Percentiles rank a stretch among this genome's conserved stretches.
Evolutionary conservation across 495 filamentous ascomycete species (phyloP).

Genomic region (Aspergillus baeticus): DNA sequence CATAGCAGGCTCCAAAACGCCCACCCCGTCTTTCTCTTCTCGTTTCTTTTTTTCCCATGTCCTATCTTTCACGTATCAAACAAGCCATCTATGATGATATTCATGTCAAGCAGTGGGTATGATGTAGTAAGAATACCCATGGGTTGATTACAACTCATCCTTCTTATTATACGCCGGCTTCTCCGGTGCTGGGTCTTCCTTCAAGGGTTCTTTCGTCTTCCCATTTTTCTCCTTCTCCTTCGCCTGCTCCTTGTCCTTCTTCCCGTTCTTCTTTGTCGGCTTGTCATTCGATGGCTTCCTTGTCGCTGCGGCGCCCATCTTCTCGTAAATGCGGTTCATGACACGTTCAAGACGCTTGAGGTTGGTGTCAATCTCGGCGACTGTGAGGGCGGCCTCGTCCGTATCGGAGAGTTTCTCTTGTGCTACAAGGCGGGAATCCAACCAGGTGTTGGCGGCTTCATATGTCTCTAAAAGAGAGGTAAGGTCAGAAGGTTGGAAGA

Average conservation of each 20-base stretch:
- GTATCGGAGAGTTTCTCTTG: constrained; percentile 67
- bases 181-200: constrained; percentile 24
- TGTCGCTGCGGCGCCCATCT: constrained; percentile 39
- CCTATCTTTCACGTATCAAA: neutral
- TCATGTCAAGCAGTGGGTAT: too few relatives aligned
- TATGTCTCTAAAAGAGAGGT: constrained; percentile 37
- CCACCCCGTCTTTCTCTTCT: neutral
- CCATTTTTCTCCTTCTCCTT: constrained; percentile 27
- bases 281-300: constrained; percentile 29
- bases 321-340: constrained; percentile 66
- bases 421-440: constrained; percentile 60
- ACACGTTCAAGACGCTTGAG: constrained; percentile 65
- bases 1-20: too few relatives aligned
- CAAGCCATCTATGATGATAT: too few relatives aligned
- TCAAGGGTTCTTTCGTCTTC: constrained; percentile 23
- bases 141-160: constrained; percentile 40
- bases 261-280: constrained; percentile 50
- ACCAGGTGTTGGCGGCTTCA: constrained; percentile 55
- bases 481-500: constrained; percentile 56
- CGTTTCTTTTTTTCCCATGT: neutral
- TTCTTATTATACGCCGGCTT: constrained; percentile 30
- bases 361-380: constrained; percentile 59
- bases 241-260: constrained; percentile 47
- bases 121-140: neutral
- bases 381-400: constrained; percentile 67